Percentiles rank a stretch among this genome's conserved stretches.
Conservation (phyloP, 345 rosid genomes). For the Chamaenerion angustifolium region DNA sequence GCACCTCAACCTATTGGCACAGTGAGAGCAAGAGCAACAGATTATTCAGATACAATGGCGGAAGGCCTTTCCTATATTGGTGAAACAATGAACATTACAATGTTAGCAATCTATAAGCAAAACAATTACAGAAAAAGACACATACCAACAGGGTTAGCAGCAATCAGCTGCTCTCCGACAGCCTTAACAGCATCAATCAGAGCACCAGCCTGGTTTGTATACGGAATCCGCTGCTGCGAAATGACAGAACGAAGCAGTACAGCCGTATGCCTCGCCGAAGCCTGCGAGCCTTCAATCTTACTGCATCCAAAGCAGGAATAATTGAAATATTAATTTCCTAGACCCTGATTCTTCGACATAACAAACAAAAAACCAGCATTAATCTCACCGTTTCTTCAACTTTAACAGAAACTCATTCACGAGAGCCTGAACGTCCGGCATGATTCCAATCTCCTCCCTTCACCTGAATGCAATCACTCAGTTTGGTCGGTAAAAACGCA, state of each 20-base stretch:
- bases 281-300: slow-evolving; percentile 92
- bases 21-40: too few relatives aligned
- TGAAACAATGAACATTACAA: background rate
- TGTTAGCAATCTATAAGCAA: background rate
- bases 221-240: slow-evolving; percentile 76
- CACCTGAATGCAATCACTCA: slow-evolving; percentile 11
- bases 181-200: slow-evolving; percentile 70
- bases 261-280: slow-evolving; percentile 74
- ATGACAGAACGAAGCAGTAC: slow-evolving; percentile 80
- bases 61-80: too few relatives aligned
- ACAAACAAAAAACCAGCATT: background rate
- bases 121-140: background rate
- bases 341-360: background rate
- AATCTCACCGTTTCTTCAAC: slow-evolving; percentile 67
- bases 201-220: slow-evolving; percentile 69
- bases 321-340: background rate
- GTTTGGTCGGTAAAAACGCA: too few relatives aligned
- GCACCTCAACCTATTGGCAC: too few relatives aligned
- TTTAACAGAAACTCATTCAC: slow-evolving; percentile 69
- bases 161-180: slow-evolving; percentile 67
- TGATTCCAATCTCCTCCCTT: slow-evolving; percentile 19
- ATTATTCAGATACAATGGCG: too few relatives aligned
- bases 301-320: slow-evolving; percentile 19
- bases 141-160: slow-evolving; percentile 91
- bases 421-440: slow-evolving; percentile 78